Evolutionary conservation across 1,284 basidiomycete species (phyloP).

Genomic region (Cutaneotrichosporon sp.): DNA sequence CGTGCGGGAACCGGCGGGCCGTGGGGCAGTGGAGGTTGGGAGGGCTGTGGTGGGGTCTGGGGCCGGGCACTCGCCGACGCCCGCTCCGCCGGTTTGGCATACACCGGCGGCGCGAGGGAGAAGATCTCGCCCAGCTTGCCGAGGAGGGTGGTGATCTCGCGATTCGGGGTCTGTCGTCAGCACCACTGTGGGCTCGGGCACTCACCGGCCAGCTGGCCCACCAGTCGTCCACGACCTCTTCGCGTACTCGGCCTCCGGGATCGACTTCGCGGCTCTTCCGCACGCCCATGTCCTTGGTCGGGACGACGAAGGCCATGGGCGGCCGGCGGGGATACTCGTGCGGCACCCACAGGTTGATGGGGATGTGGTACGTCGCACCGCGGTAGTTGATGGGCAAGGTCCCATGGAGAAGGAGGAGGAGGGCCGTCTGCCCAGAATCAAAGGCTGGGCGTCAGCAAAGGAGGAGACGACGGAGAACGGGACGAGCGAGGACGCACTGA

Average conservation of each 20-base stretch:
- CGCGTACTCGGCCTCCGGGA: constrained; percentile 62
- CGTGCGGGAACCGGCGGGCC: constrained; percentile 34
- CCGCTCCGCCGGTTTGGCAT: constrained; percentile 63
- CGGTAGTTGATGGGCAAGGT: constrained; percentile 82
- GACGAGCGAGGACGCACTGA: constrained; percentile 58
- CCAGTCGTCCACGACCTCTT: constrained; percentile 61
- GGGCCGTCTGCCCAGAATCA: constrained; percentile 87
- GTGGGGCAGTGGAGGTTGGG: not conserved
- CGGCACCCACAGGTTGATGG: constrained; percentile 81
- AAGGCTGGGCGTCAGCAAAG: constrained; percentile 57
- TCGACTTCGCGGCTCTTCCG: constrained; percentile 71
- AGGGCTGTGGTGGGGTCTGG: not conserved
- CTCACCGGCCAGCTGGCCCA: constrained; percentile 73
- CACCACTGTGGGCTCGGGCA: too few relatives aligned
- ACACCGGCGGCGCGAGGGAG: constrained; percentile 80
- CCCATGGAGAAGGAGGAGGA: constrained; percentile 84
- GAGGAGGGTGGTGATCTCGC: constrained; percentile 49
- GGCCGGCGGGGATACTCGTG: constrained; percentile 72
- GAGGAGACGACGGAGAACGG: not conserved
- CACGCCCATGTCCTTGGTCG: constrained; percentile 88
- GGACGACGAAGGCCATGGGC: constrained; percentile 89
- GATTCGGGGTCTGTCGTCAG: constrained; percentile 53
- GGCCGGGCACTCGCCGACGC: not conserved
- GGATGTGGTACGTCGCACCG: constrained; percentile 82
- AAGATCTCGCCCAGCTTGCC: constrained; percentile 58